Conservation (phyloP, 345 rosid species). For the Citrus trifoliata region DNA sequence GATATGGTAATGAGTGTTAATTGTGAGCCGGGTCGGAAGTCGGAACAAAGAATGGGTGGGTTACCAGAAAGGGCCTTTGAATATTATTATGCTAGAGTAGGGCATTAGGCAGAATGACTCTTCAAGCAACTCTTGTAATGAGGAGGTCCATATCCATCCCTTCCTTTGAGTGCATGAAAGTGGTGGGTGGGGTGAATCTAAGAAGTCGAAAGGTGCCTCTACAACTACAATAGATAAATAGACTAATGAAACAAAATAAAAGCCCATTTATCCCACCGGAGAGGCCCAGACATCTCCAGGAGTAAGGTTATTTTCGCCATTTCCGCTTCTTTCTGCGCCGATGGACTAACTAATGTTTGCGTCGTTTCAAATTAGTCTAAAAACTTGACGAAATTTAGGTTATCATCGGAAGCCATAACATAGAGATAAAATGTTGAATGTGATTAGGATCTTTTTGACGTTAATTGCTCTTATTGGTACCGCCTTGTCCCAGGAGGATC, state of each 20-base stretch:
- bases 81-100: no score
- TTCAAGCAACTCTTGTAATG: no score
- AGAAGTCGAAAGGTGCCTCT: neutral
- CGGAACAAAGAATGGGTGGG: no score
- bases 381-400: neutral
- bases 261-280: neutral
- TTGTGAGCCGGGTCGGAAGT: no score
- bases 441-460: slow-evolving; percentile 20
- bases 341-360: no score
- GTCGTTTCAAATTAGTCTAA: no score
- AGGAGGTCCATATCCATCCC: no score
- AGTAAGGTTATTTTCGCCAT: neutral
- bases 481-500: slow-evolving; percentile 49
- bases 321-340: neutral
- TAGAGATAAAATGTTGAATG: slow-evolving; percentile 17
- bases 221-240: no score
- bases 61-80: no score
- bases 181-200: neutral
- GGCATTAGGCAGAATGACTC: no score
- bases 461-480: slow-evolving; percentile 19
- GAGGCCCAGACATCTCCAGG: neutral
- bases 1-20: no score
- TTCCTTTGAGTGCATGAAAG: neutral
- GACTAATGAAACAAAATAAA: rapidly evolving
- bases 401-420: neutral